Base-by-base conservation (phyloP, 2,329 filamentous ascomycete species). In the Paecilomyces dactylethromorphus region DNA sequence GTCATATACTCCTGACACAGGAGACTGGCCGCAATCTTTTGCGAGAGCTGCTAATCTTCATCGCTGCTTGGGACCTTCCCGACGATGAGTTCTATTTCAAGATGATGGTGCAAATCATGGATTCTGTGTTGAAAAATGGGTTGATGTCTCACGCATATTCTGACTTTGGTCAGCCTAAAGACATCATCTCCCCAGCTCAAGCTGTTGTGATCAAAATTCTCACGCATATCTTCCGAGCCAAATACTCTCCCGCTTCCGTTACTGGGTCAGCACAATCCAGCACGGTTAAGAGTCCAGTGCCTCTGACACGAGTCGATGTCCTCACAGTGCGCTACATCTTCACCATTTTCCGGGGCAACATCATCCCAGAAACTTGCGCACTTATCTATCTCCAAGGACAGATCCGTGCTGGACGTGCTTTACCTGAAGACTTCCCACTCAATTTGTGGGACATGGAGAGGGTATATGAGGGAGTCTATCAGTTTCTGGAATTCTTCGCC, bases 401-500 rank as follows among this genome's bases (percentile, higher is more conserved):
- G 69, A 96, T 97, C 33, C 87, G 91, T 50, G 86, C 88, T 49
- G 87, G 88, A 32, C 82, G 87, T 58, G 86, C 88, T 15, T 84
- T 93, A 60, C 87, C 91, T 0, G 86, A 90, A 62, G 92, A 97
- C 68, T 97, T 97, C 67, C 93, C 93, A 0, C 87, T 97, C 1
- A 95, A 97, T 67, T 84, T 92, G 53, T 97, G 93, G 93, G 93
- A 97, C 68, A 96, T 97, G 89, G 93, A 97, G 72, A 86, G 93
- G 13, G 93, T 95, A 59, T 96, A 96, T 72, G 93, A 97, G 69
- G 93, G 93, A 0, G 85, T 97, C 1, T 91, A 92, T 56, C 92
- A 97, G 73, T 96, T 96, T 69, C 84, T 97, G 1, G 92, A 97
- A 66, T 96, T 97, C 71, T 89, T 97, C 57, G 91, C 89, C 15